These are phyloP conservation scores for Mycosphaerella arachidis DNA, from an alignment of 2,329 filamentous ascomycete genomes.

Conservation along the genomic window DNA sequence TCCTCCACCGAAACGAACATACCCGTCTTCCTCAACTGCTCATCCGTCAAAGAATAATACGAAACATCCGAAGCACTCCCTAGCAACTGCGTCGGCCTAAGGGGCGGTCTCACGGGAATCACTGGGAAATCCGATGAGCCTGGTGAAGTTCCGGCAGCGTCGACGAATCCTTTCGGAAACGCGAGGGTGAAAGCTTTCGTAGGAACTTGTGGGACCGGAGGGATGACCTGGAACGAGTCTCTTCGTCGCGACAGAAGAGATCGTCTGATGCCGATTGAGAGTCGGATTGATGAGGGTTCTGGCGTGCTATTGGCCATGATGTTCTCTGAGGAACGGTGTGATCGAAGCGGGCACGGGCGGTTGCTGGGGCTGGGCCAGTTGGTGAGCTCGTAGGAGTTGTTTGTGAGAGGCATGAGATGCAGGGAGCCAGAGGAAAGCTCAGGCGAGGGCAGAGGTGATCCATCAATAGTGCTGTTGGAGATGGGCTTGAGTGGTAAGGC, in stretches of 20 bases:
- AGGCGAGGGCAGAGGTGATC: conserved; percentile 31
- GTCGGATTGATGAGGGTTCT: not conserved
- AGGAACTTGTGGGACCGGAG: conserved; percentile 7
- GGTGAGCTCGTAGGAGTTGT: conserved; percentile 7
- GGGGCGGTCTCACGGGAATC: conserved; percentile 14
- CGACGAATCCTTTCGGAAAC: conserved; percentile 20
- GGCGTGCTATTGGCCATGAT: conserved; percentile 12
- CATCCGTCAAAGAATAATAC: conserved; percentile 13
- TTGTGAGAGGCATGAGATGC: conserved; percentile 29
- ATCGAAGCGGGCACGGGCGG: conserved; percentile 17
- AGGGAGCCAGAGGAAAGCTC: conserved; percentile 27
- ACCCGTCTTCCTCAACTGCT: conserved; percentile 6
- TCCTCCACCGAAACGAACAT: not conserved
- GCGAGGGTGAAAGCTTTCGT: conserved; percentile 2
- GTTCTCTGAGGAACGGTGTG: conserved; percentile 17
- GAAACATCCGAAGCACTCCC: conserved; percentile 15
- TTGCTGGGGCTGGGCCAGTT: conserved; percentile 2
- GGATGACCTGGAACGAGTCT: not conserved
- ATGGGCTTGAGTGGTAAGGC: not conserved
- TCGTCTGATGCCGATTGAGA: conserved; percentile 11
- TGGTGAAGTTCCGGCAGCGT: conserved; percentile 17
- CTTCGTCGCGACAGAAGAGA: conserved; percentile 10
- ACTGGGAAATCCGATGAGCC: not conserved
- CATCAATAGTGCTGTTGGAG: conserved; percentile 16
- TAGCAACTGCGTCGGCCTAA: conserved; percentile 17